Evolutionary conservation across 768 basidiomycete genomes (phyloP).

Genomic region (Ramaria rubella): DNA sequence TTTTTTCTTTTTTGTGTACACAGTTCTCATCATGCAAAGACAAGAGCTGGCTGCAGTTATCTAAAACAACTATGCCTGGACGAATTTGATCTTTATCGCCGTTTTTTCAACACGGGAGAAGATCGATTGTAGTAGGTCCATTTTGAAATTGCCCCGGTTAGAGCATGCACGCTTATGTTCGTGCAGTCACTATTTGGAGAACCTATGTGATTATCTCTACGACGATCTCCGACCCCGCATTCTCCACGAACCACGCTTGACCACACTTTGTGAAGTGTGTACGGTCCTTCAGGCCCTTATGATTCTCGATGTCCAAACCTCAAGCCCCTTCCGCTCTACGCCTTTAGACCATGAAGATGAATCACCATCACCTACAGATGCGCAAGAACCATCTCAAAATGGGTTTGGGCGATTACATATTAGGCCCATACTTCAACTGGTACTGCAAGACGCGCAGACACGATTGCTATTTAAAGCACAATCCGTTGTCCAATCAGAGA

Average conservation of each 20-base stretch:
- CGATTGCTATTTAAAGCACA: conserved; percentile 94
- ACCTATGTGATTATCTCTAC: conserved; percentile 87
- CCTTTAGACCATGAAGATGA: conserved; percentile 26
- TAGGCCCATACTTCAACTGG: conserved; percentile 75
- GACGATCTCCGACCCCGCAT: conserved; percentile 95
- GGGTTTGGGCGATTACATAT: conserved; percentile 66
- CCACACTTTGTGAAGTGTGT: conserved; percentile 89
- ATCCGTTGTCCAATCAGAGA: conserved; percentile 81
- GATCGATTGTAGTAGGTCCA: conserved; percentile 57
- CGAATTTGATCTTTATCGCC: conserved; percentile 79
- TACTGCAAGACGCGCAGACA: conserved; percentile 94
- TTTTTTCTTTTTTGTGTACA: no score
- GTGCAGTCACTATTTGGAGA: conserved; percentile 78
- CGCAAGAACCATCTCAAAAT: conserved; percentile 23
- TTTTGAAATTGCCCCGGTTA: not conserved
- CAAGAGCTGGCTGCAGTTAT: conserved; percentile 86
- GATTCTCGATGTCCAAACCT: conserved; percentile 69
- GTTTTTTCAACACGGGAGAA: conserved; percentile 85
- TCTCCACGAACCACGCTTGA: conserved; percentile 83
- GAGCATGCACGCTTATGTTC: not conserved
- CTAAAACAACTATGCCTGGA: conserved; percentile 86
- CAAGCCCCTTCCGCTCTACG: conserved; percentile 12
- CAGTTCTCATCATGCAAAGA: conserved; percentile 53
- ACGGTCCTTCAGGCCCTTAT: conserved; percentile 94
- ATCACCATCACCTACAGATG: conserved; percentile 23